Base-by-base conservation (phyloP, 345 rosid genomes). In the Boechera divaricarpa region DNA sequence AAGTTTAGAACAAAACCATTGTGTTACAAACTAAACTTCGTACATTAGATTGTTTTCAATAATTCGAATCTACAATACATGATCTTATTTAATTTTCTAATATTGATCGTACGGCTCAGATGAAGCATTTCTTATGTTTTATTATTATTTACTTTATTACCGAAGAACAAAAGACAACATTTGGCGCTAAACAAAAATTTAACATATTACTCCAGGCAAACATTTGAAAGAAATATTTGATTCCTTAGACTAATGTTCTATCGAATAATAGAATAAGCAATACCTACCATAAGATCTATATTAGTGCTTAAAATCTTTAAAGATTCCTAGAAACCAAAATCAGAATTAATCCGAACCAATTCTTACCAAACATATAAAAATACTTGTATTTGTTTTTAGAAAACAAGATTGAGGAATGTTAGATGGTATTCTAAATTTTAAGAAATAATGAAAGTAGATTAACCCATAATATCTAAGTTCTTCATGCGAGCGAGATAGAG, bases 281-380 rank as follows among this genome's bases (percentile, higher is more conserved):
- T 42, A 56, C 42, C 41, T 42, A 56, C 58, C 51, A 41, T 16
- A 44, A 41, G 16, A 69, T 69, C 16, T 56, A 56, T 29, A 28
- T 26, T 6, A 56, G 42, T 29, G 53, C 54, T 16, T 41, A 29
- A 28, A 67, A 69, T 55, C 64, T 69, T 69, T n/a, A 69, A n/a
- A 42, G 36, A 59, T 59, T 47, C 56, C 57, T 32, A 71, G 57
- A 71, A 71, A 59, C 56, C 56, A 16, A 59, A 71, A 71, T 71
- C 21, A 57, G 24, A 56, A 45, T 7, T 31, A 16, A 59, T 7
- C 32, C 15, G 16, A 39, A 69, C 15, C 13, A 15, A 39, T 39
- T 69, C 28, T 69, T 68, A 5, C 12, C n/a, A 38, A 9, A 44
- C 38, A 13, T 63, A 26, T 21, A 13, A 42, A 61, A 63, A 12